These are phyloP conservation scores for Myriosclerotinia scirpicola DNA, from an alignment of 2,329 filamentous ascomycete species.

Conservation along the genomic window DNA sequence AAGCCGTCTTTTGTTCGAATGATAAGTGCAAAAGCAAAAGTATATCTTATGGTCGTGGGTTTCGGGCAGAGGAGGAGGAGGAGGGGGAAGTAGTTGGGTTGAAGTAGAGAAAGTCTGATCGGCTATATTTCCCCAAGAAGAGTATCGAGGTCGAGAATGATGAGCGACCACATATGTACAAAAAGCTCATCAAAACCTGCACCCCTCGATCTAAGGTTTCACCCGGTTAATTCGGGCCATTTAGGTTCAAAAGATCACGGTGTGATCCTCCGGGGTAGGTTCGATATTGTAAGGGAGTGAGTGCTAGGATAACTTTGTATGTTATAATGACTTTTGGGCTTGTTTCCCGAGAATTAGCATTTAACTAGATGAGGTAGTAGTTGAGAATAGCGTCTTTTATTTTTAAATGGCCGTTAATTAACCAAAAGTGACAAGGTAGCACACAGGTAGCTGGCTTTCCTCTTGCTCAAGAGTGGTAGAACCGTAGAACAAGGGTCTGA, in stretches of 20 bases:
- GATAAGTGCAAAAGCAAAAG: neutral
- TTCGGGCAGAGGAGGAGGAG: neutral
- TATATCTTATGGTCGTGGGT: neutral
- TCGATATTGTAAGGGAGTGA: conserved; percentile 16
- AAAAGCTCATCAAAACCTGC: conserved; percentile 24
- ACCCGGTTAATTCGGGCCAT: conserved; percentile 34
- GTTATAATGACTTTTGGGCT: conserved; percentile 12
- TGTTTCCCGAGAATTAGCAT: neutral
- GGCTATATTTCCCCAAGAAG: neutral
- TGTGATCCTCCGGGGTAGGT: conserved; percentile 27
- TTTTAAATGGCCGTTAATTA: conserved; percentile 20
- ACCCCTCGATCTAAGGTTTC: conserved; percentile 35
- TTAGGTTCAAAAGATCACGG: conserved; percentile 21
- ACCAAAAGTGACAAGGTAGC: conserved; percentile 5
- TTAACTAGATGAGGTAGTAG: conserved; percentile 22
- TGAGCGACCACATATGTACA: conserved; percentile 35
- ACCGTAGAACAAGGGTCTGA: conserved; percentile 1
- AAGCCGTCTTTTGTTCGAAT: neutral
- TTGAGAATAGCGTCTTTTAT: neutral
- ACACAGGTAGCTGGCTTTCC: conserved; percentile 12
- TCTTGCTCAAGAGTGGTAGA: neutral
- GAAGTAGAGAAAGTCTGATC: conserved; percentile 24
- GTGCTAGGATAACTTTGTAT: conserved; percentile 6
- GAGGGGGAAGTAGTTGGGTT: conserved; percentile 11
- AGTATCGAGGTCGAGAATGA: conserved; percentile 18